phyloP scores from a whole-genome alignment of 2,329 filamentous ascomycete genomes.

The Talaromyces sp. region DNA sequence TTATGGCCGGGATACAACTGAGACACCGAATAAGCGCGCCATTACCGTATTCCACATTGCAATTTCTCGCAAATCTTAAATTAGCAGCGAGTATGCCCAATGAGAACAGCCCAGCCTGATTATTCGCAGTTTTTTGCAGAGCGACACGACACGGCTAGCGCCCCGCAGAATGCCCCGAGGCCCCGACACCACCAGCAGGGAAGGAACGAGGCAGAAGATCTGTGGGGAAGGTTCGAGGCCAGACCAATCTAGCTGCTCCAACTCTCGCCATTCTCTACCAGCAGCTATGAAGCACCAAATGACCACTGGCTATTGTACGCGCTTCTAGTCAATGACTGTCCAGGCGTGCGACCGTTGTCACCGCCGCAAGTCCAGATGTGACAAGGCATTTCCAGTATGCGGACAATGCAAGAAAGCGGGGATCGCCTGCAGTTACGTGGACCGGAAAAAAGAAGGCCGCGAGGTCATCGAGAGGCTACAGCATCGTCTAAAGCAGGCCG shows the following conservation, averaged over 20 bases:
- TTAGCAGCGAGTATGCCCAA: not conserved
- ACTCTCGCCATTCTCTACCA: not conserved
- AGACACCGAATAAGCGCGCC: not conserved
- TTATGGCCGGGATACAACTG: not conserved
- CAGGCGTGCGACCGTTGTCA: constrained; percentile 38
- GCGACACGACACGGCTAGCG: not conserved
- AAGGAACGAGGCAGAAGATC: too few species aligned
- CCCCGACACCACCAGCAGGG: too few species aligned
- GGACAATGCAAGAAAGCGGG: constrained; percentile 31
- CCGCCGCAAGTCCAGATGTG: constrained; percentile 38
- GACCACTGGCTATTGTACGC: too few species aligned
- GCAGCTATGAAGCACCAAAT: too few species aligned
- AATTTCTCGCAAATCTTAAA: not conserved
- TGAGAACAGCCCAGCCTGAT: not conserved
- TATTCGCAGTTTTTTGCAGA: not conserved
- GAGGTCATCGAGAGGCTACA: constrained; percentile 33
- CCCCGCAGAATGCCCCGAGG: too few species aligned
- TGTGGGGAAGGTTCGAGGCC: too few species aligned
- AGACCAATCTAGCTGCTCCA: not conserved
- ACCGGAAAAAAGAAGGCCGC: constrained; percentile 22
- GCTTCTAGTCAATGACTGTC: too few species aligned
- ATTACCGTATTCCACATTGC: not conserved
- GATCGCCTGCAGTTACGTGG: constrained; percentile 25
- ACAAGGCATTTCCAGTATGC: constrained; percentile 34
- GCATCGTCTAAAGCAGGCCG: constrained; percentile 15